A percentile compares a stretch with the other conserved stretches of the same genome.
phyloP scores from a whole-genome alignment of 73 alveolate species.

The Paramecium sexaurelia region DNA sequence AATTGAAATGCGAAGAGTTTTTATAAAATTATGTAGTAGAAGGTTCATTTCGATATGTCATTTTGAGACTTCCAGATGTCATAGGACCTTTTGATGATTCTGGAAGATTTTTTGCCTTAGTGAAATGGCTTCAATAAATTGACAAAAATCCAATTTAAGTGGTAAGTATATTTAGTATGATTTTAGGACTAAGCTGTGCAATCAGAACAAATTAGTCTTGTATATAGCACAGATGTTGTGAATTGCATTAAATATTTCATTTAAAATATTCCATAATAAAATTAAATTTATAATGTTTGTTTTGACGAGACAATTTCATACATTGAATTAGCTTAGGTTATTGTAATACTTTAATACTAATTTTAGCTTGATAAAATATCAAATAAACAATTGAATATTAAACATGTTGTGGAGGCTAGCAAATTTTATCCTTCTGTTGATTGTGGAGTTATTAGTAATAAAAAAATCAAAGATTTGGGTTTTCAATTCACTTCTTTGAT shows the following conservation, averaged over 20 bases:
- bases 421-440: constrained; percentile 75
- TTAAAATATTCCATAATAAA: constrained; percentile 19
- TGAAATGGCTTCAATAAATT: constrained; percentile 70
- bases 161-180: background rate
- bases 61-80: constrained; percentile 83
- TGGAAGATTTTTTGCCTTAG: constrained; percentile 74
- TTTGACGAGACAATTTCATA: constrained; percentile 70
- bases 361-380: background rate
- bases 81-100: constrained; percentile 88
- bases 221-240: constrained; percentile 71
- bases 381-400: constrained; percentile 11
- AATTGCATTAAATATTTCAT: constrained; percentile 17
- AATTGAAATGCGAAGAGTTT: constrained; percentile 65
- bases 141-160: constrained; percentile 58
- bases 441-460: constrained; percentile 61
- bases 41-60: constrained; percentile 43
- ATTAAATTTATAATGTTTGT: constrained; percentile 68
- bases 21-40: constrained; percentile 18
- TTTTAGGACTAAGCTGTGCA: constrained; percentile 45
- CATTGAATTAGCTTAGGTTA: constrained; percentile 46
- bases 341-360: background rate
- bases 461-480: background rate
- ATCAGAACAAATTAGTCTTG: constrained; percentile 68
- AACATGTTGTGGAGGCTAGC: constrained; percentile 39
- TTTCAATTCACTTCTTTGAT: background rate